Evolutionary conservation across 192 early-diverging fungal genomes (phyloP), one percentile per base, ranked within the genome.

Genomic region (Entophlyctis luteolus): DNA sequence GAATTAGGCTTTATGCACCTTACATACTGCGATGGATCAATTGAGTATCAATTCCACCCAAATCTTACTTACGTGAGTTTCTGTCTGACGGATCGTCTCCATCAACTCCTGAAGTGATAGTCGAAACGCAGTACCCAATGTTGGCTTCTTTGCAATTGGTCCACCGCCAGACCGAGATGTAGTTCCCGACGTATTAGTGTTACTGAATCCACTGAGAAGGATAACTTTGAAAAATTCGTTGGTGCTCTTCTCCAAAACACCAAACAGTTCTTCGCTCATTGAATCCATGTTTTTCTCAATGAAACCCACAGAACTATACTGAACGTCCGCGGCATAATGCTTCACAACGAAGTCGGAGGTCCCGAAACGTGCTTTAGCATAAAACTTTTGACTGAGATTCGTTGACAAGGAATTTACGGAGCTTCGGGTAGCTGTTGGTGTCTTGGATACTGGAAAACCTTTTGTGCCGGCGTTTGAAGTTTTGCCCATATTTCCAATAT

Each of bases 1-100:
- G 90, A 89, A 75, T 96, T 96, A n/a, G 93, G 93, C 74, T 96
- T 96, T 66, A 96, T 91, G 81, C 93, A 96, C 47, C 93, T 90
- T 65, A 96, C 94, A 66, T 96, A 96, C 69, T 92, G 2, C 4
- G 0, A 28, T 42, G 45, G 27, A 33, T 53, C 16, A 20, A 20
- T 53, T 1, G 18, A 0, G 25, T 0, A 53, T 53, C 16, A 53
- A 45, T 16, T 20, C 42, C 50, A 53, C n/a, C 12, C 2, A 8
- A 2, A 53, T 16, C n/a, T 42, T 12, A 48, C 60, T 62, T 28
- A 62, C 60, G 32, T 62, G 74, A 57, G 88, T 84, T 57, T 94
- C 89, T 55, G 93, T 96, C 4, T 77, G 77, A 60, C 86, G 84
- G 70, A 96, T 92, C 2, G 92, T 96, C 47, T 90, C 90, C 93